phyloP scores from a whole-genome alignment of 768 basidiomycete genomes.

The Boletus fagicola region DNA sequence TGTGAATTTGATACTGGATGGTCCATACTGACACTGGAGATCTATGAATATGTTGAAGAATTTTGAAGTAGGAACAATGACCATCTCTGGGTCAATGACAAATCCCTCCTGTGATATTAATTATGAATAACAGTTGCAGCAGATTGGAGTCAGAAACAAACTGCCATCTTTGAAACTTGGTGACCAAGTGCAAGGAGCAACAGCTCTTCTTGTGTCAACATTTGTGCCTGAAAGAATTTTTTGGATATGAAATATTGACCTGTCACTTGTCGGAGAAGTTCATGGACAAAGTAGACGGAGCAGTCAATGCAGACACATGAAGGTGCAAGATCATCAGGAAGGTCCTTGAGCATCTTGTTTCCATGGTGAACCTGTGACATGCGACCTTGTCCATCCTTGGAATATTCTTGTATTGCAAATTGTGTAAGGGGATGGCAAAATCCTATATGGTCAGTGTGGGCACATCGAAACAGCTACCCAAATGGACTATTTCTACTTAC shows the following conservation, averaged over 20 bases:
- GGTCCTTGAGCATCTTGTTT: slow-evolving; percentile 30
- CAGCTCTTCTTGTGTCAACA: neutral
- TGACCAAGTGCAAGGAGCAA: slow-evolving; percentile 7
- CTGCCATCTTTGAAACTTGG: neutral
- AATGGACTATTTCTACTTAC: no score
- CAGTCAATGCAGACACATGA: slow-evolving; percentile 20
- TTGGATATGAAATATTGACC: slow-evolving; percentile 13
- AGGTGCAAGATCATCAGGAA: slow-evolving; percentile 22
- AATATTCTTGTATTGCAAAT: slow-evolving; percentile 29
- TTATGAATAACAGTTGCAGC: no score
- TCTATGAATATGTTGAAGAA: slow-evolving; percentile 11
- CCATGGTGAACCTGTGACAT: slow-evolving; percentile 30
- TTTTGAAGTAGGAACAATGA: slow-evolving; percentile 6
- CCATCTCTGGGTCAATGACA: no score
- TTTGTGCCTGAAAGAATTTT: slow-evolving; percentile 10
- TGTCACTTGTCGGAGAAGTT: slow-evolving; percentile 12
- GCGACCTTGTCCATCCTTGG: slow-evolving; percentile 17
- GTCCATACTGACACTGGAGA: neutral
- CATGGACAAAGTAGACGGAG: slow-evolving; percentile 24
- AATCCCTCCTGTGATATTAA: no score
- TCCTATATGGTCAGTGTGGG: neutral
- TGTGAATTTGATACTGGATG: slow-evolving; percentile 5
- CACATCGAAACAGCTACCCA: no score
- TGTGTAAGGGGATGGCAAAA: slow-evolving; percentile 20
- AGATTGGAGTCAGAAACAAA: neutral